Evolutionary conservation across 768 basidiomycete genomes (phyloP).

Genomic region (Kwoniella bestiolae): DNA sequence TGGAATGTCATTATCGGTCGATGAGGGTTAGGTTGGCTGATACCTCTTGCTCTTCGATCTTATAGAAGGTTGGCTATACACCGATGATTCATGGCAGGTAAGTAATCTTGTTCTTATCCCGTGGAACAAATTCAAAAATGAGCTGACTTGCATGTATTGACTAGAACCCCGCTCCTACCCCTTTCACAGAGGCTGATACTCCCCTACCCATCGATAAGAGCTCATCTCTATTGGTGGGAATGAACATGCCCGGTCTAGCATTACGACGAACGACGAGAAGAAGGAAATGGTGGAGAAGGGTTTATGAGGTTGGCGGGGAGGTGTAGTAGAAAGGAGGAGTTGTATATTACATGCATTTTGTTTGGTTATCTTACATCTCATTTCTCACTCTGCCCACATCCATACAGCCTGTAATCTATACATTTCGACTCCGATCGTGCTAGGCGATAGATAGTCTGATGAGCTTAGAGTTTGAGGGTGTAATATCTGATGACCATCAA

Average conservation of each 20-base stretch:
- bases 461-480: constrained; percentile 12
- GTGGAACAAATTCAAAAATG: neutral
- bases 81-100: constrained; percentile 56
- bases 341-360: neutral
- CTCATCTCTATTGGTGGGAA: neutral
- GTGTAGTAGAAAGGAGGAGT: constrained; percentile 3
- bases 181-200: constrained; percentile 37
- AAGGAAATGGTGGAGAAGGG: constrained; percentile 54
- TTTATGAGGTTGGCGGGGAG: constrained; percentile 26
- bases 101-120: constrained; percentile 6
- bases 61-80: constrained; percentile 55
- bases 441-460: too few species aligned
- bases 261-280: constrained; percentile 42
- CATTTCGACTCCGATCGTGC: neutral
- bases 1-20: neutral
- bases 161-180: constrained; percentile 30
- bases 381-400: too few species aligned
- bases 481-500: constrained; percentile 25
- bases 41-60: neutral
- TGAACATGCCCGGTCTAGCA: constrained; percentile 30
- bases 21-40: neutral
- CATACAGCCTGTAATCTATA: neutral
- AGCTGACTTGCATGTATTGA: neutral
- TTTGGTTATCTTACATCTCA: too few species aligned
- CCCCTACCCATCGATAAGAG: constrained; percentile 12